Base-by-base conservation (phyloP, 345 rosid genomes). In the Gossypium sturtianum region DNA sequence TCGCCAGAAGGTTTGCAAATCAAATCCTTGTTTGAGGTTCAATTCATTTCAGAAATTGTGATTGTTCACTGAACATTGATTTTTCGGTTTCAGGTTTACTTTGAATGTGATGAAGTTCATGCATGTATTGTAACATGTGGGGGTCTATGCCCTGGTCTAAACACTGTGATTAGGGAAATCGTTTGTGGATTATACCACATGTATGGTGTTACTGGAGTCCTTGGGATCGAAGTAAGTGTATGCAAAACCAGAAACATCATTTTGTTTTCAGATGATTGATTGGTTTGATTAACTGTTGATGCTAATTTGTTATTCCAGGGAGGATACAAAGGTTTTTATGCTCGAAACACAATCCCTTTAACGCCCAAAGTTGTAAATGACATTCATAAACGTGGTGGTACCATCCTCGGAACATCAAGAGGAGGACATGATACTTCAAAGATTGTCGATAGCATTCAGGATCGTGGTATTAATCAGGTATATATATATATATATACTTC, bases 401-500 rank as follows among this genome's bases (percentile, higher is more conserved):
- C 98, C 34, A 77, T 94, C 82, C 86, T 92, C 0, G 96, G 96
- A 48, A 89, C 98, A 17, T 94, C 98, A 20, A 78, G 92, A 67
- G 96, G 98, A 76, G 98, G 98, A 20, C 89, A 92, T 67, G 94
- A 89, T 84, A 92, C 93, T 19, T 64, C 80, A 7, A 92, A 92
- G 88, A 94, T 92, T 49, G 98, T 94, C 73, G 95, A 92, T 80
- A 94, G 97, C 88, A 92, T 94, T 79, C 97, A 92, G 76, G 98
- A 92, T 69, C 86, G 98, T 4, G 98, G 98, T 77, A 94, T 94
- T 59, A 94, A 92, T 80, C 97, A 90, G 90, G 98, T 88, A 8
- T 77, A 56, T 11, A 29, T 27, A 27, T 29, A 27, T 27, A 29
- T 29, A 4, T 4, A n/a, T 63, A 34, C 23, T 17, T 19, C 65